These are phyloP conservation scores for Vanilla planifolia DNA, from an alignment of 106 monocot genomes.

Conservation along the genomic window DNA sequence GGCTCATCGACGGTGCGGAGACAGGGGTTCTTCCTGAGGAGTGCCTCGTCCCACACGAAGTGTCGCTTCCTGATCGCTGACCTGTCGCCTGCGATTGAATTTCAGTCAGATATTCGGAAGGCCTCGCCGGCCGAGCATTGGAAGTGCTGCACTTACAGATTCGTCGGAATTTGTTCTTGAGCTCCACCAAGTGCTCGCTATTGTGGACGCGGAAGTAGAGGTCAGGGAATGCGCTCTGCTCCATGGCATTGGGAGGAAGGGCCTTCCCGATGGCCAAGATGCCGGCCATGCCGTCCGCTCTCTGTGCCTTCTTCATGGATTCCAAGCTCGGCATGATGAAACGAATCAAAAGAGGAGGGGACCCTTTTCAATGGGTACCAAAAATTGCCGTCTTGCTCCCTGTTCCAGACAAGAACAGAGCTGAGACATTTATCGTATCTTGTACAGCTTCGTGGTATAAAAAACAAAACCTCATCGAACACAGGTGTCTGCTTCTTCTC, in stretches of 20 bases:
- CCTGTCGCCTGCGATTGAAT: neutral
- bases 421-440: too few relatives aligned
- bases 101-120: neutral
- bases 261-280: slow-evolving; percentile 20
- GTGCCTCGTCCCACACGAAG: neutral
- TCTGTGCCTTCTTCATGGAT: slow-evolving; percentile 4
- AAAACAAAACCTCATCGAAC: too few relatives aligned
- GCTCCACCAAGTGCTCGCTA: slow-evolving; percentile 16
- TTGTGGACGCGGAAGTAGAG: slow-evolving; percentile 20
- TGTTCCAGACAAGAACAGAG: too few relatives aligned
- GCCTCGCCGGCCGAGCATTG: too few relatives aligned
- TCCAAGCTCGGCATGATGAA: slow-evolving; percentile 11
- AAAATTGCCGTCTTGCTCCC: too few relatives aligned
- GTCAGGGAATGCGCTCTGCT: slow-evolving; percentile 12
- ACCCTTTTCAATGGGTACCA: too few relatives aligned
- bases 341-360: too few relatives aligned
- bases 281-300: slow-evolving; percentile 15
- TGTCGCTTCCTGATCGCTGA: slow-evolving; percentile 2
- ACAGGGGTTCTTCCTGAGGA: neutral
- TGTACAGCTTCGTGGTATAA: too few relatives aligned
- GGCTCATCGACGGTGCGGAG: neutral
- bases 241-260: slow-evolving; percentile 7
- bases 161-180: slow-evolving; percentile 15
- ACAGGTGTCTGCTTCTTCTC: too few relatives aligned
- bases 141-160: neutral